Percentiles rank a stretch among this genome's conserved stretches.
phyloP scores from a whole-genome alignment of 2,329 filamentous ascomycete genomes.

The Pleomassaria siparia region DNA sequence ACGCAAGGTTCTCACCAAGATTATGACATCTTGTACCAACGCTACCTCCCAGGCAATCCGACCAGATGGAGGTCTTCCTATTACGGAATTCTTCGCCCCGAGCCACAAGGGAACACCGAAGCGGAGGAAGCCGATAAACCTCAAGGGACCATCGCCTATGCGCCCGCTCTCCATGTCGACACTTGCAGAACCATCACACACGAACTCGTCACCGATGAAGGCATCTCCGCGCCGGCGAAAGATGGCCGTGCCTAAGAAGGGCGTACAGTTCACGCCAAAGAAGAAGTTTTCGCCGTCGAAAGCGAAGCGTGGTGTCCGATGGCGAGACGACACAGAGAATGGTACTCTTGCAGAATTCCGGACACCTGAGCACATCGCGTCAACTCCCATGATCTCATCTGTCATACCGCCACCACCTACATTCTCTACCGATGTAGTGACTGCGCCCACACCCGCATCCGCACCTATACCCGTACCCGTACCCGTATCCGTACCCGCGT shows the following conservation, averaged over 20 bases:
- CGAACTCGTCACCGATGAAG: conserved; percentile 67
- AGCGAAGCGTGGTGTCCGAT: conserved; percentile 76
- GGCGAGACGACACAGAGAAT: conserved; percentile 88
- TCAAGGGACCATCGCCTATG: conserved; percentile 51
- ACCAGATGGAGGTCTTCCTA: conserved; percentile 71
- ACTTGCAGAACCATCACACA: conserved; percentile 37
- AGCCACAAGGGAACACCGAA: conserved; percentile 75
- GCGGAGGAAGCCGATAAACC: conserved; percentile 57
- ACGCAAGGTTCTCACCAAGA: conserved; percentile 71
- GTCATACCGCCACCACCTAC: conserved; percentile 57
- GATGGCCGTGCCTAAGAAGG: conserved; percentile 64
- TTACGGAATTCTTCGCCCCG: conserved; percentile 68
- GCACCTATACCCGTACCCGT: too few relatives aligned
- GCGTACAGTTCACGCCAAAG: conserved; percentile 75
- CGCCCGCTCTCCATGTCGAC: conserved; percentile 42
- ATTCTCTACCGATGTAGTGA: conserved; percentile 45
- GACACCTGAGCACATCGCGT: conserved; percentile 72
- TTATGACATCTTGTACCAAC: conserved; percentile 74
- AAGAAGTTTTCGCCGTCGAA: conserved; percentile 68
- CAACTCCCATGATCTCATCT: conserved; percentile 59
- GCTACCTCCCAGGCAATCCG: conserved; percentile 84
- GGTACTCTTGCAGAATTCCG: conserved; percentile 88
- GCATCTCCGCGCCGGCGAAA: conserved; percentile 81
- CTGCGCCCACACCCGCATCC: conserved; percentile 35
- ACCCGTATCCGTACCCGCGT: too few relatives aligned